phyloP scores from a whole-genome alignment of 805 yeast genomes.

The Hemisphaericaspora nanyangensis region DNA sequence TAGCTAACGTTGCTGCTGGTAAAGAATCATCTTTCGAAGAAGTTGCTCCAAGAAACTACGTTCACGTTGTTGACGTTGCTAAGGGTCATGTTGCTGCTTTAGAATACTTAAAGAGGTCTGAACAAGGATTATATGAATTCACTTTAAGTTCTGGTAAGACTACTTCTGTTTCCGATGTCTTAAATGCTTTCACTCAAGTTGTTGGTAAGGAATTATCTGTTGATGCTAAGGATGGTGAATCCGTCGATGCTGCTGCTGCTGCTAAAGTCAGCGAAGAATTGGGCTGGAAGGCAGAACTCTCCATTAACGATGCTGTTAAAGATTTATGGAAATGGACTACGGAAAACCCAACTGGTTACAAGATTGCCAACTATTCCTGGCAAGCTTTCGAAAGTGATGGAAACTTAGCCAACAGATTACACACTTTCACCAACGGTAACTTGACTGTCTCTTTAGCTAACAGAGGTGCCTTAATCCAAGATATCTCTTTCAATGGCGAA shows the following conservation, averaged over 20 bases:
- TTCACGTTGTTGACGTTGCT: constrained; percentile 78
- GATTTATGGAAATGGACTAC: constrained; percentile 80
- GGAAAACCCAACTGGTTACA: constrained; percentile 61
- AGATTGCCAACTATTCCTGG: constrained; percentile 33
- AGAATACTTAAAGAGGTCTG: constrained; percentile 40
- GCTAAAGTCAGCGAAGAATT: constrained; percentile 63
- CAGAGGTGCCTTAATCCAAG: constrained; percentile 50
- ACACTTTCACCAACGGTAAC: constrained; percentile 24
- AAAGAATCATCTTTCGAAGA: constrained; percentile 73
- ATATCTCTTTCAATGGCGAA: constrained; percentile 35
- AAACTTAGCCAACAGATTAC: constrained; percentile 31
- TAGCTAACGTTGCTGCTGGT: constrained; percentile 77
- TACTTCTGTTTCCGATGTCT: constrained; percentile 71
- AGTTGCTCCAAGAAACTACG: constrained; percentile 77
- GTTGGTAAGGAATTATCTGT: constrained; percentile 62
- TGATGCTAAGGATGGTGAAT: constrained; percentile 74
- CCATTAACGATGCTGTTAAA: constrained; percentile 60
- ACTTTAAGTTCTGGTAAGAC: constrained; percentile 81
- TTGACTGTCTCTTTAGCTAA: constrained; percentile 43
- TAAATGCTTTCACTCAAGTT: constrained; percentile 59
- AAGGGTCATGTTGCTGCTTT: constrained; percentile 74
- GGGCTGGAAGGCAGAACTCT: constrained; percentile 55
- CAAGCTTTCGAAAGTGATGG: constrained; percentile 17
- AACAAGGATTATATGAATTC: constrained; percentile 65
- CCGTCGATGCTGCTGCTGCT: constrained; percentile 68